These are phyloP conservation scores for bread wheat (Triticum aestivum) DNA, from an alignment of 176 grass and related monocot species.

Conservation along the genomic window IWGSC_CS_RefSeq_v2.1 NC_057807.1:579171260-579171759, in stretches of 20 bases:
- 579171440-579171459: conserved; percentile 44
- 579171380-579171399: conserved; percentile 34
- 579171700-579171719: conserved; percentile 6
- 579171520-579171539: conserved; percentile 16
- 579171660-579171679: not conserved
- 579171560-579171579: conserved; percentile 40
- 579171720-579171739: not conserved
- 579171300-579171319: conserved; percentile 5
- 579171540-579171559: conserved; percentile 31
- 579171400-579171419: conserved; percentile 30
- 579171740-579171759: not conserved
- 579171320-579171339: not conserved
- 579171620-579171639: conserved; percentile 14
- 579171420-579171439: conserved; percentile 41
- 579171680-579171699: not conserved
- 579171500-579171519: conserved; percentile 11
- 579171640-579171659: conserved; percentile 26
- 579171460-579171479: conserved; percentile 39
- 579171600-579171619: conserved; percentile 49
- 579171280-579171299: conserved; percentile 21
- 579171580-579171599: conserved; percentile 8
- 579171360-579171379: conserved; percentile 3
- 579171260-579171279: conserved; percentile 17
- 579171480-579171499: conserved; percentile 49
- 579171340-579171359: conserved; percentile 24